phyloP scores from a whole-genome alignment of 2,329 filamentous ascomycete genomes.

The Xylariaceae sp. region DNA sequence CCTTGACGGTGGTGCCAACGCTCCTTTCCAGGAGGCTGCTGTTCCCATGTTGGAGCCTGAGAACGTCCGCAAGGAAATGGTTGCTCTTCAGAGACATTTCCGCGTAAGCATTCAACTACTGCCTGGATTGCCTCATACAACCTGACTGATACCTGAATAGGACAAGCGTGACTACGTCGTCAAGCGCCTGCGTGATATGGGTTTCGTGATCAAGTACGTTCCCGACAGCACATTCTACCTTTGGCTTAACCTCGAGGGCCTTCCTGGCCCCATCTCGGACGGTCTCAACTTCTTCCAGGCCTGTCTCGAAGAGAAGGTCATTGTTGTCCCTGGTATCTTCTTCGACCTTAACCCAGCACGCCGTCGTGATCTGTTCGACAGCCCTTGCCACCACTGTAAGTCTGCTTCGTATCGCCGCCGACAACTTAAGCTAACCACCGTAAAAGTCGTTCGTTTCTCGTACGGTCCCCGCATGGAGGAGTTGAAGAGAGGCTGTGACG shows the following conservation, averaged over 20 bases:
- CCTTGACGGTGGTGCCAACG: conserved; percentile 90
- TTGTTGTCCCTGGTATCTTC: conserved; percentile 96
- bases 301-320: conserved; percentile 89
- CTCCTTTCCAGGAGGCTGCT: conserved; percentile 92
- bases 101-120: conserved; percentile 42
- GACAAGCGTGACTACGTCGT: conserved; percentile 93
- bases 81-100: conserved; percentile 85
- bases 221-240: conserved; percentile 95
- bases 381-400: conserved; percentile 79
- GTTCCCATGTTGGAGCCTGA: conserved; percentile 87
- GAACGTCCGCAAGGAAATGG: conserved; percentile 82
- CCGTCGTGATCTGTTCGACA: conserved; percentile 88
- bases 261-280: conserved; percentile 82
- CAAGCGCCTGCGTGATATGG: conserved; percentile 74
- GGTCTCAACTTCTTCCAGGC: conserved; percentile 97
- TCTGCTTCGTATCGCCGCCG: neutral
- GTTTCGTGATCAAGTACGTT: conserved; percentile 79
- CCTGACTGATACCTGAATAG: conserved; percentile 28
- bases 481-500: conserved; percentile 75
- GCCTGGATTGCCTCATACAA: neutral
- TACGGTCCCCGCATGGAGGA: conserved; percentile 82
- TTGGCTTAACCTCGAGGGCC: conserved; percentile 64
- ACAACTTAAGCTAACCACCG: conserved; percentile 1
- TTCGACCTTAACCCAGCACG: conserved; percentile 93
- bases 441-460: conserved; percentile 68